Evolutionary conservation across 305 asterid genomes (phyloP), one percentile per base, ranked within the genome.

Genomic region (Lippia alba): DNA sequence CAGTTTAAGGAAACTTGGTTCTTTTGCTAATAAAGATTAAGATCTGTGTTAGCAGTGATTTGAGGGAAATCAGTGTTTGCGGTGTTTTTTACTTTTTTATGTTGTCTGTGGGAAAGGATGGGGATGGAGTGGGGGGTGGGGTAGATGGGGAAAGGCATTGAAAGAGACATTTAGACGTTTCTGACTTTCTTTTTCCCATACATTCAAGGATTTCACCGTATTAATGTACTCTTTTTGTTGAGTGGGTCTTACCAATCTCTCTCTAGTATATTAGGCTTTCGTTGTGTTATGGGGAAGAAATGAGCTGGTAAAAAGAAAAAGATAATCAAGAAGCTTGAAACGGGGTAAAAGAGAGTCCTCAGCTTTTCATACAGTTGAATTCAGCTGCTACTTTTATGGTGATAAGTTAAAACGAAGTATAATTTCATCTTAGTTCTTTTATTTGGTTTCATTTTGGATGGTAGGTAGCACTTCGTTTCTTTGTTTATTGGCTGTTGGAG

Each of bases 81-180:
- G 19, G 12, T 19, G 6, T 34, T 51, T 20, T 10, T 34, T 19
- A 8, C 6, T 34, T 34, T 32, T 20, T 24, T 16, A 50, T 57
- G 40, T 8, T 3, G 11, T 55, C 14, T 49, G 20, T 14, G 36
- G 17, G 30, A 24, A 24, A 24, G 30, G 30, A 24, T 24, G 11
- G 6, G 66, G 66, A 8, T 24, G 6, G 30, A 1, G 12, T 11
- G 44, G 24, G 24, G 44, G 56, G 53, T 36, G 53, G 77, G 77
- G 45, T 63, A 34, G 70, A 69, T 59, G 54, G 68, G 71, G 54
- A 18, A 74, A 75, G 83, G 67, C 50, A 16, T 17, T 53, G 84
- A 72, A 69, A 73, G 76, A n/a, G 79, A 80, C 65, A 24, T 50
- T 16, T 49, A 57, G 60, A 55, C 20, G 18, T 67, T 61, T 66